Evolutionary conservation across 2,329 filamentous ascomycete genomes (phyloP), one percentile per base, ranked within the genome.

Genomic region (Claviceps purpurea): DNA sequence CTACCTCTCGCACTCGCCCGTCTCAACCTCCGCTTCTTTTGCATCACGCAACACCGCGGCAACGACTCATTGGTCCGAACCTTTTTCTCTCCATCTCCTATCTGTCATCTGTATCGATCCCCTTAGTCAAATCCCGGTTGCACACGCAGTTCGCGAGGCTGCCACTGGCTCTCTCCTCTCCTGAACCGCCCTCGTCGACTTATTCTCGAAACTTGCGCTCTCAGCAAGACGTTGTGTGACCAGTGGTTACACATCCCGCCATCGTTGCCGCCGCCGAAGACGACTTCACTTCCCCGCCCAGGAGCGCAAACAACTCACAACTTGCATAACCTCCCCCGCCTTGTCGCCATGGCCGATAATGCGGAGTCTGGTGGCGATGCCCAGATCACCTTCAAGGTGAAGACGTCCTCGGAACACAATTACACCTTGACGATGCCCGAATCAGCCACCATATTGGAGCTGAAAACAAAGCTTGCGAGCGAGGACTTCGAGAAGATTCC

Each of bases 361-460:
- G 67, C 73, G 60, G 75, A 78, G 55, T 67, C 75, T 59, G 65
- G 73, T 62, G 77, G 81, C 61, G 87, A 90, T 64, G 73, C 83
- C 62, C 83, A 90, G 62, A 73, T 98, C 72, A 95, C 87, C 68
- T 97, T 98, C 80, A 93, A 89, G 73, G 84, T 98, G 70, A 98
- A 97, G 75, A 87, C 88, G n/a, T 90, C 89, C n/a, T 85, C 84
- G 61, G 90, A 96, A 65, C 82, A 80, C 66, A 89, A 86, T 68
- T 90, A 89, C 65, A 83, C 79, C 50, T 74, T 98, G 65, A 94
- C 89, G 52, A 83, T 97, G 64, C 70, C 85, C 53, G 78, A 85
- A 58, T 79, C 81, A 39, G 87, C 85, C 48, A 86, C 85, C 7
- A 85, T 97, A 44, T 76, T 80, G 53, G 89, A 96, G 56, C 79